Conservation (phyloP, 345 rosid species). For the Salix suchowensis region DNA sequence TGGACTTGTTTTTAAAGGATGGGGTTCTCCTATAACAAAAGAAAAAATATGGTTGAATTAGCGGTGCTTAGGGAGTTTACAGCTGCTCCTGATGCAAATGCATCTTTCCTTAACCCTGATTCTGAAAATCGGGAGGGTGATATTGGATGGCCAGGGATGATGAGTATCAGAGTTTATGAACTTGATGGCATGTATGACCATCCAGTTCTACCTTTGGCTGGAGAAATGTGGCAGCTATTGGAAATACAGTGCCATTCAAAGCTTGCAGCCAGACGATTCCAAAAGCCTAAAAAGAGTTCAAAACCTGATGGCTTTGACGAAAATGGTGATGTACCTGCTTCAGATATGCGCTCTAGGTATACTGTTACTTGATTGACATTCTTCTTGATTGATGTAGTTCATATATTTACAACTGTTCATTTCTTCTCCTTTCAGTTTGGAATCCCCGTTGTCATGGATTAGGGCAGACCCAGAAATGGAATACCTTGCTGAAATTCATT, state of each 20-base stretch:
- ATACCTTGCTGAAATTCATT: slow-evolving; percentile 89
- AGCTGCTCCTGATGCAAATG: slow-evolving; percentile 55
- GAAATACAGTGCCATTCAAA: slow-evolving; percentile 96
- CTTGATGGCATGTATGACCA: slow-evolving; percentile 96
- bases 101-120: slow-evolving; percentile 52
- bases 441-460: slow-evolving; percentile 90
- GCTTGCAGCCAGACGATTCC: slow-evolving; percentile 87
- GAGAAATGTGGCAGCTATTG: slow-evolving; percentile 90
- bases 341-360: slow-evolving; percentile 78
- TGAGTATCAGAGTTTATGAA: slow-evolving; percentile 92
- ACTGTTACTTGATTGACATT: slow-evolving; percentile 7
- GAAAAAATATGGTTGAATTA: too few species aligned
- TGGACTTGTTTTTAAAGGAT: too few species aligned
- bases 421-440: slow-evolving; percentile 56
- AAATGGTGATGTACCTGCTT: slow-evolving; percentile 56
- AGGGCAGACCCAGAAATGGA: slow-evolving; percentile 99
- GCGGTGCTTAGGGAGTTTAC: slow-evolving; percentile 81
- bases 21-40: too few species aligned
- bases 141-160: slow-evolving; percentile 95
- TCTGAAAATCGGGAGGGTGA: slow-evolving; percentile 84
- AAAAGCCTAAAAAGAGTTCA: slow-evolving; percentile 86
- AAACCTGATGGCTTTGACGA: slow-evolving; percentile 95
- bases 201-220: slow-evolving; percentile 90
- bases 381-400: not conserved
- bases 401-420: not conserved